Evolutionary conservation across 345 rosid genomes (phyloP), one percentile per base, ranked within the genome.

Genomic region (Isatis tinctoria): DNA sequence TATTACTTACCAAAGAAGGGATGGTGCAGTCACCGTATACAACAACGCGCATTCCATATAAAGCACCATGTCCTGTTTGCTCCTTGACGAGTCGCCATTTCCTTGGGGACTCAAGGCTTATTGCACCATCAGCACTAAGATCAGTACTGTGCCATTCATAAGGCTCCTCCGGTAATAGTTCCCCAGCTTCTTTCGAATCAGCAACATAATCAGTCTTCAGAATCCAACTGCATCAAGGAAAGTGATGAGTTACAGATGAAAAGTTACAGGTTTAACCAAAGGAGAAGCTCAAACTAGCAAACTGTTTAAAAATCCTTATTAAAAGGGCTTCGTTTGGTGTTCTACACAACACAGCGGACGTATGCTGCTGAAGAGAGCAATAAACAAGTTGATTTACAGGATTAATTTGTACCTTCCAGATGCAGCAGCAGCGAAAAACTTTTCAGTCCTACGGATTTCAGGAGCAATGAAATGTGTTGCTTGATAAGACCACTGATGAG

Each of bases 401-500:
- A 20, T 8, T 52, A 49, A 60, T 11, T 3, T 35, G 60, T 66
- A 83, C 89, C 87, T 81, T 82, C 87, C 86, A 69, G 87, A 84
- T 62, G 89, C 86, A 20, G 87, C 81, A 71, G 87, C 86, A 66
- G 87, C 87, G 9, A 86, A 86, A 53, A 92, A 83, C 74, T 90
- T 95, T 62, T 92, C 97, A 16, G 99, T 95, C 83, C 99, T 85
- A 44, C 90, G 84, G 77, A 92, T 88, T 58, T 85, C 86, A 39
- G 96, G 78, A 57, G 85, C 82, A 43, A 95, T 84, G 67, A 87
- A 90, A 61, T 95, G 99, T 40, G 99, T 95, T 73, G 97, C 98
- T 79, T 90, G 97, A 80, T 90, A 95, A 43, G 96, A 92, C 97
- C 99, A 95, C 13, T 88, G 92, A 83, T 95, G 97, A 79, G 97